Evolutionary conservation across 495 filamentous ascomycete genomes (phyloP).

Genomic region (Penicillium bialowiezense): DNA sequence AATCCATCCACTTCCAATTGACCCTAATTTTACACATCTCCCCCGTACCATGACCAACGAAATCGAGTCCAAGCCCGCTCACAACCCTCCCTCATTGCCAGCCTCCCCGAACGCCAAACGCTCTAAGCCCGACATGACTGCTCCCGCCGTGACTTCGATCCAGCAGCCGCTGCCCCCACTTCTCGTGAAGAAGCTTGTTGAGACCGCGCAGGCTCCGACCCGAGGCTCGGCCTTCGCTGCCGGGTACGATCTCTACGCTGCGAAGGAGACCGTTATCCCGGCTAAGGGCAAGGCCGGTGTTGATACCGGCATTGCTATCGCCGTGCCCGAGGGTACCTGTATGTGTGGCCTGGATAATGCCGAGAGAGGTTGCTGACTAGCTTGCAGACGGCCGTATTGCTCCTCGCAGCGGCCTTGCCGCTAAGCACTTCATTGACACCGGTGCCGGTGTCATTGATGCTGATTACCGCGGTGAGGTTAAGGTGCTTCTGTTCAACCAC

Average conservation of each 20-base stretch:
- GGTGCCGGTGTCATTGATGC: slow-evolving; percentile 97
- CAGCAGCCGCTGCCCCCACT: slow-evolving; percentile 55
- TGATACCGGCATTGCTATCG: slow-evolving; percentile 86
- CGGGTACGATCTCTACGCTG: slow-evolving; percentile 87
- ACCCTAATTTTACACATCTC: not conserved
- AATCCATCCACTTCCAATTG: not conserved
- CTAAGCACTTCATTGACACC: slow-evolving; percentile 91
- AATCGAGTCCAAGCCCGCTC: slow-evolving; percentile 29
- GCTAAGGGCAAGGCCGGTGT: slow-evolving; percentile 80
- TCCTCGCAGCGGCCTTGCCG: slow-evolving; percentile 85
- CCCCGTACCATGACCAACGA: slow-evolving; percentile 52
- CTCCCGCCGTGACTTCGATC: slow-evolving; percentile 35
- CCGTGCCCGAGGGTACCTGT: slow-evolving; percentile 86
- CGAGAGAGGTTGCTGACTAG: not conserved
- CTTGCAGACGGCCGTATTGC: slow-evolving; percentile 81
- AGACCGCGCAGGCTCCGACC: slow-evolving; percentile 72
- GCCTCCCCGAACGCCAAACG: slow-evolving; percentile 65
- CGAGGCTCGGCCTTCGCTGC: slow-evolving; percentile 86
- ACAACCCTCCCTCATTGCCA: slow-evolving; percentile 56
- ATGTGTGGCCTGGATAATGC: slow-evolving; percentile 25
- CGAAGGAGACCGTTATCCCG: slow-evolving; percentile 70
- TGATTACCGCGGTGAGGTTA: slow-evolving; percentile 92
- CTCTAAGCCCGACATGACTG: slow-evolving; percentile 42
- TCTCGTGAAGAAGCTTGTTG: slow-evolving; percentile 80
- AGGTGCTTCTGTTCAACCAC: slow-evolving; percentile 93